A percentile compares a stretch with the other conserved stretches of the same genome.
These are phyloP conservation scores for Globomyces pollinis-pini DNA, from an alignment of 192 early-diverging fungal genomes.

Conservation along the genomic window DNA sequence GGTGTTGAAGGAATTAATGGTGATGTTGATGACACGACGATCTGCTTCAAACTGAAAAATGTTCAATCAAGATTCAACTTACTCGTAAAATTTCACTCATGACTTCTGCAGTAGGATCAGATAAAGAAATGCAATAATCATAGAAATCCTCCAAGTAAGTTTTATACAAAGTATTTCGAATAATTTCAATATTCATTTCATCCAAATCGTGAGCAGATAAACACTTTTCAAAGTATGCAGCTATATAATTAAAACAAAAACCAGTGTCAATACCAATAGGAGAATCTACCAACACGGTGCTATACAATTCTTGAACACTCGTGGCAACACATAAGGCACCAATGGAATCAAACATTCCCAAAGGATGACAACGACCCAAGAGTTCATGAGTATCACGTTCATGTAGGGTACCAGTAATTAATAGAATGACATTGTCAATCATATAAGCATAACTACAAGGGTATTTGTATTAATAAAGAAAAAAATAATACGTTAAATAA, in stretches of 20 bases:
- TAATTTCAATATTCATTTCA: constrained; percentile 99
- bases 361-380: constrained; percentile 92
- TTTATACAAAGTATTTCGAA: constrained; percentile 97
- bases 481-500: constrained; percentile 76
- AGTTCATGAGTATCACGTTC: constrained; percentile 97
- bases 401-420: constrained; percentile 97
- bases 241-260: constrained; percentile 31
- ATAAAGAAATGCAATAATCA: constrained; percentile 72
- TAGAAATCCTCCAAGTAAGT: constrained; percentile 99
- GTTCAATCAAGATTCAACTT: not conserved
- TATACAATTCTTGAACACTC: constrained; percentile 90
- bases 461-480: too few relatives aligned
- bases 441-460: constrained; percentile 92
- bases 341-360: constrained; percentile 97
- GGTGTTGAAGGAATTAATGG: constrained; percentile 97
- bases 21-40: constrained; percentile 96
- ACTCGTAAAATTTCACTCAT: constrained; percentile 91
- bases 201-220: constrained; percentile 94
- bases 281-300: constrained; percentile 93
- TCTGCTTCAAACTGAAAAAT: constrained; percentile 96
- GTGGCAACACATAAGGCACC: constrained; percentile 96
- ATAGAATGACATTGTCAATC: constrained; percentile 98
- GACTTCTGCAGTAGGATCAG: constrained; percentile 78
- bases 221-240: constrained; percentile 96
- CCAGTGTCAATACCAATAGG: constrained; percentile 79